Conservation (phyloP, 108 stramenopile genomes). For the Skeletonema costatum region DNA sequence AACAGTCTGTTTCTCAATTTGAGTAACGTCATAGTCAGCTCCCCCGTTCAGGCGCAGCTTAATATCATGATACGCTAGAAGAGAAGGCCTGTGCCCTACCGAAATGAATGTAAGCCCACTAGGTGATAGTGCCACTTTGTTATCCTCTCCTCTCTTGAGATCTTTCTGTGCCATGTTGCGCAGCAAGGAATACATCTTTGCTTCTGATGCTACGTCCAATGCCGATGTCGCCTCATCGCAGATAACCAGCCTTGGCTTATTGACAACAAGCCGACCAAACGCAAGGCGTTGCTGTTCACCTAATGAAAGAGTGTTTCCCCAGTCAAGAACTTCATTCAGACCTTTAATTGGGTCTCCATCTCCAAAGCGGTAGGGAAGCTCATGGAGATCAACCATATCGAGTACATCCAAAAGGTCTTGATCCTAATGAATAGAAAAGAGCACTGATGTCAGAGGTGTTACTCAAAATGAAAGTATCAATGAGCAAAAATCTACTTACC, state of each 20-base stretch:
- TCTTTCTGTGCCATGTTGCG: conserved; percentile 65
- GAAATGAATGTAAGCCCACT: conserved; percentile 85
- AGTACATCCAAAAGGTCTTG: conserved; percentile 69
- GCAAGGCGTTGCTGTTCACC: conserved; percentile 97
- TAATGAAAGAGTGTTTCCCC: conserved; percentile 89
- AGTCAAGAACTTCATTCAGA: conserved; percentile 79
- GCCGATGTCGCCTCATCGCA: conserved; percentile 94
- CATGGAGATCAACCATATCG: conserved; percentile 68
- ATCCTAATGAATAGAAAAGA: conserved; percentile 11
- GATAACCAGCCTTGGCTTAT: conserved; percentile 87
- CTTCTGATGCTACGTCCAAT: conserved; percentile 74
- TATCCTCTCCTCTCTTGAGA: conserved; percentile 19
- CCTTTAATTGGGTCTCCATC: conserved; percentile 77
- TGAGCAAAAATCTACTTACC: background rate
- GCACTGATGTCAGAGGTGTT: background rate
- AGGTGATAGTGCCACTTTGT: conserved; percentile 41
- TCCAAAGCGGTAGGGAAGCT: conserved; percentile 74
- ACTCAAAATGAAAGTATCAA: background rate
- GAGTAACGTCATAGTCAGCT: conserved; percentile 29
- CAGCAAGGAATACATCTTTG: conserved; percentile 86
- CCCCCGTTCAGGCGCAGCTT: conserved; percentile 70
- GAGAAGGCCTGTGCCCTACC: conserved; percentile 94
- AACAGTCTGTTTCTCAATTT: conserved; percentile 26
- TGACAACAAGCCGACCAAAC: conserved; percentile 89
- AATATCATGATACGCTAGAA: conserved; percentile 84